Percentiles rank a stretch among this genome's conserved stretches.
phyloP scores from a whole-genome alignment of 1,284 basidiomycete species.

The Ceratobasidium sp. region DNA sequence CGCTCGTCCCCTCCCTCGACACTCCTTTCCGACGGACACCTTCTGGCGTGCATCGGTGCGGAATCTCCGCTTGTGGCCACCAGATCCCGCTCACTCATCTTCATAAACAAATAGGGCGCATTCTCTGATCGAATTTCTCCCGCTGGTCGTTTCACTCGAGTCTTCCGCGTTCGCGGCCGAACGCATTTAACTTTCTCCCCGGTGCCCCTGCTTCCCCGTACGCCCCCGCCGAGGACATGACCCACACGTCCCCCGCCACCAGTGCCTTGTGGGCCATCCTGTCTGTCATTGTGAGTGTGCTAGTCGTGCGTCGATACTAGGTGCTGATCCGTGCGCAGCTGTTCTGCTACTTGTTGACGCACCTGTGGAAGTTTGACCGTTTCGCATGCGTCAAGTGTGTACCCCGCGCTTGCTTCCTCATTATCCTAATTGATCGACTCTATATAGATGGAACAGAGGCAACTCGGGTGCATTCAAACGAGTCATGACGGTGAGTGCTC shows the following conservation, averaged over 20 bases:
- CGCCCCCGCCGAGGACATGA: constrained; percentile 30
- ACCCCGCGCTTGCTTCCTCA: neutral
- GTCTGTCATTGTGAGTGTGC: constrained; percentile 38
- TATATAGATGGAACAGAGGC: constrained; percentile 33
- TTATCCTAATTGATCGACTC: neutral
- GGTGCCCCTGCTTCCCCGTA: neutral
- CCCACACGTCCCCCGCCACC: constrained; percentile 43
- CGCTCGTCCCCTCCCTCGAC: neutral
- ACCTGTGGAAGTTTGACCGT: constrained; percentile 47
- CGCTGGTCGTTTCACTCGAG: constrained; percentile 20
- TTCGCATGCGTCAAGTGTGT: constrained; percentile 44
- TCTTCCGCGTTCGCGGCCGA: neutral
- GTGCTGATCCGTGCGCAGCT: constrained; percentile 3
- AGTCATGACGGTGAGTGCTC: constrained; percentile 43
- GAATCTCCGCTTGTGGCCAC: too few species aligned
- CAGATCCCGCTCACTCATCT: neutral
- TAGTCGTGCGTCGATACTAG: neutral
- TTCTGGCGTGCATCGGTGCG: neutral
- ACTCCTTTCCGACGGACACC: neutral
- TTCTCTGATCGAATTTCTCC: constrained; percentile 23
- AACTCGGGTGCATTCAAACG: constrained; percentile 46
- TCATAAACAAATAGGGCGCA: neutral
- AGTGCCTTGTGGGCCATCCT: constrained; percentile 46
- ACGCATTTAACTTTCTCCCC: neutral
- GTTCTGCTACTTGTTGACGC: constrained; percentile 42